Percentiles rank a stretch among this genome's conserved stretches.
Conservation (phyloP, 2,329 filamentous ascomycete genomes). For the Macrophomina pseudophaseolina region DNA sequence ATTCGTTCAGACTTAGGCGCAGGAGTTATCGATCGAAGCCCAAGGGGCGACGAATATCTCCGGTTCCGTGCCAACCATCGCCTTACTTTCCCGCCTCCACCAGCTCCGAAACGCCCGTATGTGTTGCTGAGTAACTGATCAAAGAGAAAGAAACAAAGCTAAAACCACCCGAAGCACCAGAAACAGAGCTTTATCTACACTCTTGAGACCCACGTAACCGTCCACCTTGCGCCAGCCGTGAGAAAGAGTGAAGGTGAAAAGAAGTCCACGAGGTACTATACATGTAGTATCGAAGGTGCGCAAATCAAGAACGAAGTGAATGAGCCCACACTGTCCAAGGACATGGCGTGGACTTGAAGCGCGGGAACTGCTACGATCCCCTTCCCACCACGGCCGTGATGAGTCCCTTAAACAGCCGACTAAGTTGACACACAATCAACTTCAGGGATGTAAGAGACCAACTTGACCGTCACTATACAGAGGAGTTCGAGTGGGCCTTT, state of each 20-base stretch:
- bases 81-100: background rate
- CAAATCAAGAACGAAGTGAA: slow-evolving; percentile 5
- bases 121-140: slow-evolving; percentile 7
- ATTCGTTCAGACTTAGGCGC: background rate
- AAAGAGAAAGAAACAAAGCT: background rate
- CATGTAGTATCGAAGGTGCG: slow-evolving; percentile 10
- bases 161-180: background rate
- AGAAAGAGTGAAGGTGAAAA: slow-evolving; percentile 19
- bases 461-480: background rate
- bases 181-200: slow-evolving; percentile 24
- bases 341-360: background rate
- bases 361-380: background rate
- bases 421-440: background rate
- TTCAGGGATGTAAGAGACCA: background rate
- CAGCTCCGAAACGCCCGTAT: slow-evolving; percentile 25
- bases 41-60: slow-evolving; percentile 1
- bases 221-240: slow-evolving; percentile 22
- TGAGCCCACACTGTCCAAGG: background rate
- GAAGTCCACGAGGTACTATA: slow-evolving; percentile 21
- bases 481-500: background rate
- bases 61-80: background rate
- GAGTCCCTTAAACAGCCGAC: background rate
- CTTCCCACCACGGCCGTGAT: background rate
- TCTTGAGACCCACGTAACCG: slow-evolving; percentile 16
- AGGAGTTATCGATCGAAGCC: background rate